A percentile compares a stretch with the other conserved stretches of the same genome.
phyloP scores from a whole-genome alignment of 257 asterid genomes.

The Hygrophila difformis region DNA sequence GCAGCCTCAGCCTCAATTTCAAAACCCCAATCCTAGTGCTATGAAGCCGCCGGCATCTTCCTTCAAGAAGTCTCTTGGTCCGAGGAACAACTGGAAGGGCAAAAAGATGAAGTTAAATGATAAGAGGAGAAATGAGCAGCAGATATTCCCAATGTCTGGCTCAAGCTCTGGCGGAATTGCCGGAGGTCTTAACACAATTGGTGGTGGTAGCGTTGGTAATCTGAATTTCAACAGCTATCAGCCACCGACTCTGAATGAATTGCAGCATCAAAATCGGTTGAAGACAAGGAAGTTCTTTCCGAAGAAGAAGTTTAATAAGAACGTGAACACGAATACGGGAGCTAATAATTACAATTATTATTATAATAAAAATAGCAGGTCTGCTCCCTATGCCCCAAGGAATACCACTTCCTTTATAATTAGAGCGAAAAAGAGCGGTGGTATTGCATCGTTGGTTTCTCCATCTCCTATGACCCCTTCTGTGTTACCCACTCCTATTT shows the following conservation, averaged over 20 bases:
- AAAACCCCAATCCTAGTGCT: slow-evolving; percentile 26
- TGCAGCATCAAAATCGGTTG: slow-evolving; percentile 60
- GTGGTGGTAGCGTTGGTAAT: slow-evolving; percentile 18
- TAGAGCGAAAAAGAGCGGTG: slow-evolving; percentile 75
- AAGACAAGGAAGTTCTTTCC: slow-evolving; percentile 47
- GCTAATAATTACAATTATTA: slow-evolving; percentile 20
- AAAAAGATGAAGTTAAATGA: slow-evolving; percentile 29
- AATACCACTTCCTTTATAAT: slow-evolving; percentile 60
- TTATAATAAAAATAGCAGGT: slow-evolving; percentile 23
- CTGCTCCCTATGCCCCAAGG: slow-evolving; percentile 63
- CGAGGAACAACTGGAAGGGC: slow-evolving; percentile 64
- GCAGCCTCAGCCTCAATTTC: slow-evolving; percentile 31
- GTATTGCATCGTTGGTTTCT: slow-evolving; percentile 68
- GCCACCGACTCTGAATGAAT: slow-evolving; percentile 52
- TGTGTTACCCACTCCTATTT: slow-evolving; percentile 67
- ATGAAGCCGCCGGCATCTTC: slow-evolving; percentile 25
- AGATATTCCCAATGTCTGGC: slow-evolving; percentile 23
- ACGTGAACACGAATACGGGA: slow-evolving; percentile 13
- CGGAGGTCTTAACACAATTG: slow-evolving; percentile 12
- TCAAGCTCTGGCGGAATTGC: slow-evolving; percentile 19
- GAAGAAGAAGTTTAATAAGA: slow-evolving; percentile 43
- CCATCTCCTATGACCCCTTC: slow-evolving; percentile 77
- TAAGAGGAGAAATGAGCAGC: slow-evolving; percentile 45
- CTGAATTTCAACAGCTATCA: slow-evolving; percentile 36
- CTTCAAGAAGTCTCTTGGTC: slow-evolving; percentile 34